These are phyloP conservation scores for Pulicaria dysenterica DNA, from an alignment of 129 eudicot species.

Conservation along the genomic window DNA sequence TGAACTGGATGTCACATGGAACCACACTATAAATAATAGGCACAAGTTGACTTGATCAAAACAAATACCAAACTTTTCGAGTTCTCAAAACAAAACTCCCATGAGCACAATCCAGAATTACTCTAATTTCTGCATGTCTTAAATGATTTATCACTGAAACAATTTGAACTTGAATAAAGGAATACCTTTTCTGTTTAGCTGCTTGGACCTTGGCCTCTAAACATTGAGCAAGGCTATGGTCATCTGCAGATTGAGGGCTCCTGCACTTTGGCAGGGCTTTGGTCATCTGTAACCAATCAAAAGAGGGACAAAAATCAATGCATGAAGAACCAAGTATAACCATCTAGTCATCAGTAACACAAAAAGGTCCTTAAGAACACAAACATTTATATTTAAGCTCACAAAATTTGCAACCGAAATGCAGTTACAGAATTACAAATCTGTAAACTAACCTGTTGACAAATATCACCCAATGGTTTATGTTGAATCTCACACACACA, in stretches of 20 bases:
- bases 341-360: background rate
- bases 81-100: no score
- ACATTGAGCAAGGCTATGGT: conserved; percentile 69
- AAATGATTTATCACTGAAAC: background rate
- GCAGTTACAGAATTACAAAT: no score
- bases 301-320: background rate
- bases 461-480: no score
- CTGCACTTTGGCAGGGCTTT: conserved; percentile 75
- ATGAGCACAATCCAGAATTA: background rate
- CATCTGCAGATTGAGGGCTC: conserved; percentile 60
- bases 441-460: no score
- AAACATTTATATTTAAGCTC: background rate
- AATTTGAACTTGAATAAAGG: background rate
- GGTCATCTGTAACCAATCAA: conserved; percentile 57
- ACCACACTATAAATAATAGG: no score
- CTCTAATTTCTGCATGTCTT: background rate
- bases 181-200: conserved; percentile 90
- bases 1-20: conserved; percentile 32
- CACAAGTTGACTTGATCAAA: no score
- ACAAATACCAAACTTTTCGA: no score
- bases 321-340: conserved; percentile 10
- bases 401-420: background rate
- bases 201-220: conserved; percentile 91
- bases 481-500: no score
- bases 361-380: no score